These are phyloP conservation scores for Ilyonectria mors-panacis DNA, from an alignment of 2,329 filamentous ascomycete species.

Conservation along the genomic window DNA sequence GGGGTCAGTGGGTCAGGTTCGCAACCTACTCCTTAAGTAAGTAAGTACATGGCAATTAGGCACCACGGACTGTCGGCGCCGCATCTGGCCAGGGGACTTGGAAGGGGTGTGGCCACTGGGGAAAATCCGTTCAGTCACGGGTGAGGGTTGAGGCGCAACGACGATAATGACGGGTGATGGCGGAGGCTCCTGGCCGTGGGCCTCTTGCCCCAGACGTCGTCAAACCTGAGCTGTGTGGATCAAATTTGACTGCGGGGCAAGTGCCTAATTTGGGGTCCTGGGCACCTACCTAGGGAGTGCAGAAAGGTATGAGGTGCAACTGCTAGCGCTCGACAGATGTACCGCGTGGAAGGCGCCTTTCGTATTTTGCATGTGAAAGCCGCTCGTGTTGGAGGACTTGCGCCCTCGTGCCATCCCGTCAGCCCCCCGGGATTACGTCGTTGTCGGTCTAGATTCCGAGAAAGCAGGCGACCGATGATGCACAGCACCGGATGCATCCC, in stretches of 20 bases:
- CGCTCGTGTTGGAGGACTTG: not conserved
- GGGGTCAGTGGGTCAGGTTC: not conserved
- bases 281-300: not conserved
- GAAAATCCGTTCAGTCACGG: not conserved
- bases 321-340: not conserved
- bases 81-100: not conserved
- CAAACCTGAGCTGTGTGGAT: not conserved
- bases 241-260: not conserved
- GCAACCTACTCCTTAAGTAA: not conserved
- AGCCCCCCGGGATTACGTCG: conserved; percentile 12
- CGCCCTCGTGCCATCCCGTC: conserved; percentile 2
- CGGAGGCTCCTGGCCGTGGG: not conserved
- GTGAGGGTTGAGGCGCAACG: not conserved
- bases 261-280: not conserved
- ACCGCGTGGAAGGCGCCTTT: not conserved
- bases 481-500: not conserved
- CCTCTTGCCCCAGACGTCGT: not conserved
- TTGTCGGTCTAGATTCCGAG: not conserved
- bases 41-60: not conserved
- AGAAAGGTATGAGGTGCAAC: not conserved
- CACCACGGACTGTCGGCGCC: not conserved
- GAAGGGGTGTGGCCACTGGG: not conserved
- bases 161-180: not conserved
- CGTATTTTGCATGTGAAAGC: conserved; percentile 6
- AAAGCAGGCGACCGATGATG: not conserved